Evolutionary conservation across 2,329 filamentous ascomycete genomes (phyloP).

Genomic region (Penicillium paneum): DNA sequence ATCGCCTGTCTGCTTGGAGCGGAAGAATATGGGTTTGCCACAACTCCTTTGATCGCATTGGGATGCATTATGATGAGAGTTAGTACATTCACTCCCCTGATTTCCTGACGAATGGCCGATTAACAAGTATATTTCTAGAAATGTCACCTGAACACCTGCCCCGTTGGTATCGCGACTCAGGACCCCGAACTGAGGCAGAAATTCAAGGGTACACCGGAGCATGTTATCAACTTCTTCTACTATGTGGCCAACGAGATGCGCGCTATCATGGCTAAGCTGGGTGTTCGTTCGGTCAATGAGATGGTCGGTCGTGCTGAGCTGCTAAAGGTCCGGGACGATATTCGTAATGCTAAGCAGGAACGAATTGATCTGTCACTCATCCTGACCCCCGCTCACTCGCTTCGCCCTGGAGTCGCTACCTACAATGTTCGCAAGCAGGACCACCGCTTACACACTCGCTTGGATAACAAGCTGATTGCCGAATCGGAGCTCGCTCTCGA

Average conservation of each 20-base stretch:
- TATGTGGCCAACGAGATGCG: constrained; percentile 94
- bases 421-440: constrained; percentile 99
- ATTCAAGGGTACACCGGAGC: constrained; percentile 87
- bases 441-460: constrained; percentile 83
- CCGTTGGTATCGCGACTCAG: constrained; percentile 92
- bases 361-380: constrained; percentile 93
- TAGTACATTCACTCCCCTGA: neutral
- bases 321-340: constrained; percentile 80
- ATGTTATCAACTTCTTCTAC: constrained; percentile 99
- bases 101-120: neutral
- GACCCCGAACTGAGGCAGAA: constrained; percentile 93
- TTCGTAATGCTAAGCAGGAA: constrained; percentile 81
- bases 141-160: constrained; percentile 67
- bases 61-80: constrained; percentile 88
- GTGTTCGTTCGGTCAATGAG: constrained; percentile 92
- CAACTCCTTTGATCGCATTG: constrained; percentile 91
- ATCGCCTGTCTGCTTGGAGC: constrained; percentile 93
- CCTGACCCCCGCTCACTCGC: constrained; percentile 90
- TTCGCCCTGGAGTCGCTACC: constrained; percentile 88
- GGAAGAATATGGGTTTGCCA: constrained; percentile 98
- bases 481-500: constrained; percentile 93
- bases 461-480: constrained; percentile 96
- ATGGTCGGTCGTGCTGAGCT: constrained; percentile 93
- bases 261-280: constrained; percentile 94
- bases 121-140: constrained; percentile 4